Percentiles rank a stretch among this genome's conserved stretches.
phyloP scores from a whole-genome alignment of 2,329 filamentous ascomycete genomes.

The Penicillium frequentans region DNA sequence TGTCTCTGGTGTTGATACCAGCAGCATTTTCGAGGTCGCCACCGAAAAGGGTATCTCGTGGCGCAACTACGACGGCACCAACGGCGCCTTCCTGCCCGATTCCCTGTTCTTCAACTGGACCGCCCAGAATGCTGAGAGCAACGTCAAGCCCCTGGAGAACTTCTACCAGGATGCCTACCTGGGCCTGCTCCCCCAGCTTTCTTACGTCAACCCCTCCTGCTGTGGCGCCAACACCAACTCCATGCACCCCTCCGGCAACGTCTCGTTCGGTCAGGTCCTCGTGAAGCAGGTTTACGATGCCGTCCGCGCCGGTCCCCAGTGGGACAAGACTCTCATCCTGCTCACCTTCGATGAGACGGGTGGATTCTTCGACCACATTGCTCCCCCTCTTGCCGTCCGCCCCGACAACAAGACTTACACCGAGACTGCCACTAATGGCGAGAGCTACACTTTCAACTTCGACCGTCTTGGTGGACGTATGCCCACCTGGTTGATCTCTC shows the following conservation, averaged over 20 bases:
- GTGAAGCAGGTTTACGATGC: slow-evolving; percentile 40
- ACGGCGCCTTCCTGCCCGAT: slow-evolving; percentile 29
- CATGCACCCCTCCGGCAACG: slow-evolving; percentile 31
- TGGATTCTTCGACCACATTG: slow-evolving; percentile 40
- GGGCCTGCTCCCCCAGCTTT: slow-evolving; percentile 31
- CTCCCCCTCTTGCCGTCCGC: slow-evolving; percentile 32
- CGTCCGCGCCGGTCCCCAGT: slow-evolving; percentile 35
- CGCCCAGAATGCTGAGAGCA: slow-evolving; percentile 22
- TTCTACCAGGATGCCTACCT: slow-evolving; percentile 35
- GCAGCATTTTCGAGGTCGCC: slow-evolving; percentile 40
- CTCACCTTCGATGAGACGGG: slow-evolving; percentile 39
- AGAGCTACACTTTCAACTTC: slow-evolving; percentile 27
- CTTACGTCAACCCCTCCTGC: slow-evolving; percentile 39
- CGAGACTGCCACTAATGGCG: slow-evolving; percentile 27
- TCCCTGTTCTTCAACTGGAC: slow-evolving; percentile 34
- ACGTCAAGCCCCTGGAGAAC: slow-evolving; percentile 29
- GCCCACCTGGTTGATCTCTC: slow-evolving; percentile 32
- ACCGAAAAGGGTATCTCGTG: slow-evolving; percentile 29
- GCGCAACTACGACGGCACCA: slow-evolving; percentile 34
- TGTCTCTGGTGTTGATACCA: slow-evolving; percentile 30
- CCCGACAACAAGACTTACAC: slow-evolving; percentile 39
- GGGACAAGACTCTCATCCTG: slow-evolving; percentile 36
- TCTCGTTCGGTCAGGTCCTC: slow-evolving; percentile 37
- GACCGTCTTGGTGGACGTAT: slow-evolving; percentile 31
- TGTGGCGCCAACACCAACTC: slow-evolving; percentile 34